Evolutionary conservation across 2,329 filamentous ascomycete genomes (phyloP).

Genomic region (Aureobasidium sp.): DNA sequence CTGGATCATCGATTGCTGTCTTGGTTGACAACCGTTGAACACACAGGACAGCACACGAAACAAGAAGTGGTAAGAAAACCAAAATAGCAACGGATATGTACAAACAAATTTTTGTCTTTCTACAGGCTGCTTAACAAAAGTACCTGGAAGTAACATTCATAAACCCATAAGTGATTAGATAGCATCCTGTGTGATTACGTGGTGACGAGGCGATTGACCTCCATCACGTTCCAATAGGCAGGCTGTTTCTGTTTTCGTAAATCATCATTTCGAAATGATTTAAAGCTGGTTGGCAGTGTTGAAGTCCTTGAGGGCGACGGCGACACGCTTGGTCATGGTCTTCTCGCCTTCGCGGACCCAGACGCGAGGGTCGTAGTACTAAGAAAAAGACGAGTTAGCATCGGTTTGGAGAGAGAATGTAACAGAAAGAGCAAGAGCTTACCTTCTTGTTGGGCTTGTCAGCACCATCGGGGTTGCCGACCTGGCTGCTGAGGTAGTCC

Average conservation of each 20-base stretch:
- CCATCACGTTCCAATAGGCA: conserved; percentile 2
- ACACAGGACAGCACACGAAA: not conserved
- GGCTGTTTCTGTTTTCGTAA: not conserved
- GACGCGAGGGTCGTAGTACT: conserved; percentile 66
- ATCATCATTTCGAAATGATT: conserved; percentile 12
- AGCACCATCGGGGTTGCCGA: conserved; percentile 91
- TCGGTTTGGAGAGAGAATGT: not conserved
- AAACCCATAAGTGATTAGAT: conserved; percentile 5
- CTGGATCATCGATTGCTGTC: not conserved
- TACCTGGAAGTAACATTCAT: conserved; percentile 12
- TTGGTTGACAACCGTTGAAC: not conserved
- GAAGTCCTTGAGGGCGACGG: conserved; percentile 83
- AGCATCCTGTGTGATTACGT: not conserved
- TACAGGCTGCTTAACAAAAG: not conserved
- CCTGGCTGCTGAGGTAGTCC: conserved; percentile 78
- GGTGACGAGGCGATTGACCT: conserved; percentile 13
- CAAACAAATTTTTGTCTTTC: conserved; percentile 13
- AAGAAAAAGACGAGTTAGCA: not conserved
- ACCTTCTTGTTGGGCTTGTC: conserved; percentile 99
- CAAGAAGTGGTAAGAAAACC: not conserved
- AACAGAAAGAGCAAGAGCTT: conserved; percentile 3
- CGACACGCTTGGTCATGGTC: conserved; percentile 79
- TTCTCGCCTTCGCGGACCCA: conserved; percentile 98
- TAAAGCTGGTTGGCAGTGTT: conserved; percentile 75
- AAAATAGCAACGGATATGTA: conserved; percentile 5